phyloP scores from a whole-genome alignment of 1,284 basidiomycete species.

The Tetrapyrgos nigripes region DNA sequence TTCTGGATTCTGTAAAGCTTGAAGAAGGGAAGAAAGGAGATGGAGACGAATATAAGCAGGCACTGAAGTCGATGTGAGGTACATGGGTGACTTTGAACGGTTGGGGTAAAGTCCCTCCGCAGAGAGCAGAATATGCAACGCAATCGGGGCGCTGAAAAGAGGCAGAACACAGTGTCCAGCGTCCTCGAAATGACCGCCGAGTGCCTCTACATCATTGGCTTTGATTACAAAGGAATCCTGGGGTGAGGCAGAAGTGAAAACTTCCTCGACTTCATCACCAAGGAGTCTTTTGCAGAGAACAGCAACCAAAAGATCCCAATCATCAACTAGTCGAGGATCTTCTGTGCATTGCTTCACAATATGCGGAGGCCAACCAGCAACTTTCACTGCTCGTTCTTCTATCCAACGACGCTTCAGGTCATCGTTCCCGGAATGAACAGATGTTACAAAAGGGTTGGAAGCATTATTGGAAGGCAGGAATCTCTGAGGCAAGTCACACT shows the following conservation, averaged over 20 bases:
- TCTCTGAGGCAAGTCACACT: constrained; percentile 75
- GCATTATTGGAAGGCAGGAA: constrained; percentile 70
- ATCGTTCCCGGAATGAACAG: constrained; percentile 62
- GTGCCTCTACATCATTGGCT: constrained; percentile 71
- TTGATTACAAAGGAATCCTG: constrained; percentile 40
- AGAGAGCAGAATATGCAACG: constrained; percentile 73
- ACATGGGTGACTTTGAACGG: constrained; percentile 71
- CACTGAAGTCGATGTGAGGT: constrained; percentile 73
- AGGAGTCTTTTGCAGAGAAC: constrained; percentile 56
- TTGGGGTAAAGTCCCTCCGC: constrained; percentile 60
- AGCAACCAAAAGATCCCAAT: constrained; percentile 58
- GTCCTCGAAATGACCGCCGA: constrained; percentile 59
- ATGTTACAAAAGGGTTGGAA: constrained; percentile 72
- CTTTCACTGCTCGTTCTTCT: constrained; percentile 82
- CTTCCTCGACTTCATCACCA: constrained; percentile 42
- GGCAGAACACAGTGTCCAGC: constrained; percentile 61
- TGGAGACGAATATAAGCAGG: constrained; percentile 89
- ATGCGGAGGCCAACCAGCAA: constrained; percentile 84
- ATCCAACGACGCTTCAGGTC: constrained; percentile 83
- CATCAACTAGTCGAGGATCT: constrained; percentile 44
- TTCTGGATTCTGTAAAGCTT: constrained; percentile 57
- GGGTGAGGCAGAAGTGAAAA: constrained; percentile 2
- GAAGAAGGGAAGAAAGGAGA: constrained; percentile 71
- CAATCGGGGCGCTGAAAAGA: constrained; percentile 65
- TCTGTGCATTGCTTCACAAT: constrained; percentile 65